Base-by-base conservation (phyloP, 768 basidiomycete genomes). In the Lactifluus hygrophoroides region DNA sequence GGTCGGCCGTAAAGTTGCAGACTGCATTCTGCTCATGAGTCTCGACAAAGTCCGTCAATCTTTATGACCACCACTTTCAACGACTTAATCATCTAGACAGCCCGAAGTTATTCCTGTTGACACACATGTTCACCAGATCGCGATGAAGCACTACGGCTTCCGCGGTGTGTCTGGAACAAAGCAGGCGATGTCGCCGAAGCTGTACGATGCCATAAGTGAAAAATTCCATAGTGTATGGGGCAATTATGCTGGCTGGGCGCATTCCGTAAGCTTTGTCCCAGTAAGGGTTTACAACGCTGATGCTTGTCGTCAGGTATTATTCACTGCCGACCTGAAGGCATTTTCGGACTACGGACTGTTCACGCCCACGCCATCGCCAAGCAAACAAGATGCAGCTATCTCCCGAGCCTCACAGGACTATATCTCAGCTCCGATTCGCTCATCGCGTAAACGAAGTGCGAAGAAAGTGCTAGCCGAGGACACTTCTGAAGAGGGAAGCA, bases 1-100 rank as follows among this genome's bases (percentile, higher is more conserved):
- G 0, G 95, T 99, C 1, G 96, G 96, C 5, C 79, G 91, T 35
- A 99, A 99, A 69, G 96, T 99, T 0, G 95, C 95, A 2, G 96
- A 99, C 68, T 99, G 96, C 66, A 74, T 96, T 28, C 72, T 96
- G 51, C 74, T 97, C 16, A 95, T 97, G 93, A 90, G 90, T 66
- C 69, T 94, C 57, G 88, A 95, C 72, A 90, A 94, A 79, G 91
- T 90, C 63, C 19, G 55, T 54, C 3, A n/a, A 38, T 30, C 13
- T 11, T 3, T 11, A 6, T 35, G 42, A 17, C 34, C 17, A 28
- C 37, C 13, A 21, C n/a, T 28, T 34, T 27, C 25, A 23, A 5
- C n/a, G 13, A 48, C n/a, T 25, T 52, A 16, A 23, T 30, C 6
- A 42, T 30, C 32, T 23, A 1, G 35, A 21, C 58, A 95, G 91